These are phyloP conservation scores for Saturnispora halmiae DNA, from an alignment of 805 yeast genomes.

Conservation along the genomic window DNA sequence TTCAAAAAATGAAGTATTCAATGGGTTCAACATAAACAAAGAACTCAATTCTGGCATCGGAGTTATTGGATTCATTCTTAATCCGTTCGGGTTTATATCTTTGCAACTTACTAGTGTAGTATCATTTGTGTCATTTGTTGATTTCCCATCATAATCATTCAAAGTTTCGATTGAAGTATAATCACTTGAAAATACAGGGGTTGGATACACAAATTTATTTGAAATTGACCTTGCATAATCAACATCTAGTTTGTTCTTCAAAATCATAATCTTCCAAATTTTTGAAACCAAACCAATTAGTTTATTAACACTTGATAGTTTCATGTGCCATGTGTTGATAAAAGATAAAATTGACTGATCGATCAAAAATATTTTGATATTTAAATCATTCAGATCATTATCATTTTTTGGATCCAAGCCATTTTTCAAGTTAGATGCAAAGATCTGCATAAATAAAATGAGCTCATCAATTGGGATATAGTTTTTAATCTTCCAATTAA, in stretches of 20 bases:
- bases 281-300: slow-evolving; percentile 17
- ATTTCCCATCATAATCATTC: background rate
- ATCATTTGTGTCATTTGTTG: background rate
- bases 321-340: slow-evolving; percentile 20
- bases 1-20: background rate
- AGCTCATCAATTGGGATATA: slow-evolving; percentile 55
- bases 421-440: slow-evolving; percentile 43
- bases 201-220: slow-evolving; percentile 10
- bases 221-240: slow-evolving; percentile 9
- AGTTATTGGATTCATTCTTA: slow-evolving; percentile 13
- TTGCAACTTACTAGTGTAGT: slow-evolving; percentile 14
- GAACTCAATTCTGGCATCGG: background rate
- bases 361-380: slow-evolving; percentile 25
- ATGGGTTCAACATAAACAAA: background rate
- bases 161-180: background rate
- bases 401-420: slow-evolving; percentile 19
- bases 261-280: slow-evolving; percentile 21
- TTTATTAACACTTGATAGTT: slow-evolving; percentile 20
- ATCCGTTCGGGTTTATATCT: slow-evolving; percentile 20
- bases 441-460: slow-evolving; percentile 41
- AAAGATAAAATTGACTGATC: slow-evolving; percentile 18
- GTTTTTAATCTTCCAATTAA: slow-evolving; percentile 53
- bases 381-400: slow-evolving; percentile 17
- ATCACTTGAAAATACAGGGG: slow-evolving; percentile 5
- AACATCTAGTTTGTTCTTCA: slow-evolving; percentile 15